Base-by-base conservation (phyloP, 2,329 filamentous ascomycete species). In the Achaetomium macrosporum region DNA sequence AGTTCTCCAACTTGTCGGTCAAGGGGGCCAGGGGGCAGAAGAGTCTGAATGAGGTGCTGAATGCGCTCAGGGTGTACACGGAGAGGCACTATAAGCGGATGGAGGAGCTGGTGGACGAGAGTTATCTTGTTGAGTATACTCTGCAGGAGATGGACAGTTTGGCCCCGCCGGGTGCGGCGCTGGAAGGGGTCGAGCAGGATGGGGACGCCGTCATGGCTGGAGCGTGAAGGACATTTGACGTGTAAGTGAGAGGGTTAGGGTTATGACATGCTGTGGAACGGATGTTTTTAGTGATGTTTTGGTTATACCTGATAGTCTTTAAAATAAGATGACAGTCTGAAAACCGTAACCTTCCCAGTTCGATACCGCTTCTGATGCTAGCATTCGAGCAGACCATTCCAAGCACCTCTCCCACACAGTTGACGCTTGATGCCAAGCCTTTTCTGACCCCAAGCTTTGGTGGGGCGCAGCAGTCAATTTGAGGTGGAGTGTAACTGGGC, bases 121-220 rank as follows among this genome's bases (percentile, higher is more conserved):
- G 91, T 66, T 97, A 91, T 71, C 71, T 99, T 63, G 81, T 97
- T 39, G 90, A 96, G 70, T 97, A 95, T 78, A 95, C 92, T 57
- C 74, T 97, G 57, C 81, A 85, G 64, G 88, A 96, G 73, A 97
- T 97, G 91, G 90, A 95, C 65, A 87, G 78, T 67, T 77, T 85
- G 56, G 76, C 75, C 39, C 77, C 78, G 8, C 63, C 70, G n/a
- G n/a, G n/a, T n/a, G n/a, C n/a, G 42, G 47, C 43, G 40, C 9
- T 52, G 6, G 57, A 43, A 33, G 47, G n/a, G 1, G 52, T 47
- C 6, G 57, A 44, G 39, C 42, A 42, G 8, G 57, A 57, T 47
- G 59, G 49, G 33, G 64, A 66, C 56, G 57, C 59, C 0, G 47
- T 63, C 12, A 67, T 67, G 64, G 46, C 51, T 17, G 64, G 63